phyloP scores from a whole-genome alignment of 768 basidiomycete species.

The Antrodiella citrinella region DNA sequence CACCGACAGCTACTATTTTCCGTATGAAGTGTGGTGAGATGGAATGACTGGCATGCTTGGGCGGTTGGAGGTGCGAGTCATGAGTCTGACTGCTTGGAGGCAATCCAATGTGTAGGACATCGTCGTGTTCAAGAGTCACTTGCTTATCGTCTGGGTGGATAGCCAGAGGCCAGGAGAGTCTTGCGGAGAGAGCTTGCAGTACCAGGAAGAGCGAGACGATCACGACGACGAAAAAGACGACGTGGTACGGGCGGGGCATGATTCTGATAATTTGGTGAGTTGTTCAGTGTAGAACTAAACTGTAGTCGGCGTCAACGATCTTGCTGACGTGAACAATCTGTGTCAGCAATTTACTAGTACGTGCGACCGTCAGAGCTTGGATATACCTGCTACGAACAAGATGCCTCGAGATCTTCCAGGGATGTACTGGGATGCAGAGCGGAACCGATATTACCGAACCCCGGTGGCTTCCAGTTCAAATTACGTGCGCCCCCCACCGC shows the following conservation, averaged over 20 bases:
- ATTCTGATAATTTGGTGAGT: too few relatives aligned
- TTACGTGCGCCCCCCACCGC: neutral
- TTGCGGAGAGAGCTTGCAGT: neutral
- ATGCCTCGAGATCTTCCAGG: slow-evolving; percentile 24
- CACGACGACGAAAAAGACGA: neutral
- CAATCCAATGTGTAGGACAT: neutral
- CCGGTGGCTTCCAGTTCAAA: slow-evolving; percentile 4
- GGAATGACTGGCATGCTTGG: neutral
- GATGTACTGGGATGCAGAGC: slow-evolving; percentile 24
- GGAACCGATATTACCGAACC: slow-evolving; percentile 23
- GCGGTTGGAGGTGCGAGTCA: neutral
- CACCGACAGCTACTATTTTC: slow-evolving; percentile 83
- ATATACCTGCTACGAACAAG: too few relatives aligned
- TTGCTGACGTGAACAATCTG: too few relatives aligned
- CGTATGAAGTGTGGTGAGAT: slow-evolving; percentile 10
- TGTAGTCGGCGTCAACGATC: too few relatives aligned
- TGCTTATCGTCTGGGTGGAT: slow-evolving; percentile 13
- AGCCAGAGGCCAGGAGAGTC: slow-evolving; percentile 14
- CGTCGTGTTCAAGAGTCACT: neutral
- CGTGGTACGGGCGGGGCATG: neutral
- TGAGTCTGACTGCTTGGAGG: neutral
- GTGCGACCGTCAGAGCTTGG: too few relatives aligned
- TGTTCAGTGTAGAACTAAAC: too few relatives aligned
- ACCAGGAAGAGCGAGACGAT: neutral
- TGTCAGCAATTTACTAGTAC: too few relatives aligned